Evolutionary conservation across 129 eudicot species (phyloP).

Genomic region (Dittrichia graveolens): DNA sequence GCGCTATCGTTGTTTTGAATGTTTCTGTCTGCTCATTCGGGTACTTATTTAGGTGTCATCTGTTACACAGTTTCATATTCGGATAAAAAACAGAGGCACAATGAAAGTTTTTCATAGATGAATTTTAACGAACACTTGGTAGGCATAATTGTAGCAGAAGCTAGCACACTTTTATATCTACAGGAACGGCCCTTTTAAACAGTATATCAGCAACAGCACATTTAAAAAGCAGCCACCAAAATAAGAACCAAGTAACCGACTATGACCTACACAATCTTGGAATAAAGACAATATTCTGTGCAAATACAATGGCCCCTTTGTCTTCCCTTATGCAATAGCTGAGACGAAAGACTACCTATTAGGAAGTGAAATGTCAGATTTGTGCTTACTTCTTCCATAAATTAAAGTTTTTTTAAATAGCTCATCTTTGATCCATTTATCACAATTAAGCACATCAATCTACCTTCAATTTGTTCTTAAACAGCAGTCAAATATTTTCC

Average conservation of each 20-base stretch:
- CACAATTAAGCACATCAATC: neutral
- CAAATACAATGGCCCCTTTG: neutral
- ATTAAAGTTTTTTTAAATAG: neutral
- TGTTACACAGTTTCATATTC: neutral
- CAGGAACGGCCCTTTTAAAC: neutral
- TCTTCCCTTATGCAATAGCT: neutral
- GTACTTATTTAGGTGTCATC: neutral
- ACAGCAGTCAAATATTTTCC: slow-evolving; percentile 2
- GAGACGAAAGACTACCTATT: neutral
- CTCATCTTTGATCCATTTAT: neutral
- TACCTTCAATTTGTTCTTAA: too few species aligned
- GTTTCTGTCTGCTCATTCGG: neutral
- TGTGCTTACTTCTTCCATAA: neutral
- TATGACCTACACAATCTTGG: neutral
- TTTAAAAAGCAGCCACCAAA: neutral
- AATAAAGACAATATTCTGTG: neutral
- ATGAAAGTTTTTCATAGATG: neutral
- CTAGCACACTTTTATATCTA: slow-evolving; percentile 1
- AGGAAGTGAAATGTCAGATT: neutral
- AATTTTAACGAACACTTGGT: slow-evolving; percentile 24
- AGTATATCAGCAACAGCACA: neutral
- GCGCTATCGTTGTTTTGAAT: neutral
- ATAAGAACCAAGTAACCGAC: neutral
- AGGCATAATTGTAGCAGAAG: slow-evolving; percentile 15
- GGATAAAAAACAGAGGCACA: neutral